Base-by-base conservation (phyloP, 2,329 filamentous ascomycete species). In the Torrubiellomyces zombiae region DNA sequence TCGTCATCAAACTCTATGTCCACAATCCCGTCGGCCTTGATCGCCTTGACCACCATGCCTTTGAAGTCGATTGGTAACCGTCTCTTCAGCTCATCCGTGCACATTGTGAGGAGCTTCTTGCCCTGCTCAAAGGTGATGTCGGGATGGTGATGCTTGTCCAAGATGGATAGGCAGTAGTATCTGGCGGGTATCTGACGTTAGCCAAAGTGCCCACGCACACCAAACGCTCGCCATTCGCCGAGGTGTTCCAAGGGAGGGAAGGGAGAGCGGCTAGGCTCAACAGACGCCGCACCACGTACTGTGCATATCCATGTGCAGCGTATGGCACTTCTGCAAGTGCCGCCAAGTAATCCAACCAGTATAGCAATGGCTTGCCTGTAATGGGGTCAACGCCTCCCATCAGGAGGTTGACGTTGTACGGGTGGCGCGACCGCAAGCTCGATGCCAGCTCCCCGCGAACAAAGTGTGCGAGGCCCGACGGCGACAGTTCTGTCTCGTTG, bases 41-140 rank as follows among this genome's bases (percentile, higher is more conserved):
- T 73, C 18, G 83, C 78, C 66, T 95, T 95, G 43, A 98, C 85
- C 26, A 66, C 46, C 74, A 93, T 80, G 19, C 89, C 89, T 67
- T 98, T 98, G 69, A 95, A 98, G 53, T 98, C 89, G 48, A 98
- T 85, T 31, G 89, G 89, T 63, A 98, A 69, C 55, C 91, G 72
- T 51, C 89, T 74, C 70, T 94, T 93, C 48, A 98, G 60, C 63
- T 98, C 89, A 51, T 95, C 85, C 38, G 81, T 89, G 60, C 89
- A 98, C 75, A 94, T 78, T 42, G 71, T 75, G 44, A 98, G 61
- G 34, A 98, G 72, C 63, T 93, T 89, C 57, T 93, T 69, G 29
- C 89, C 89, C 52, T 92, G 70, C 34, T 78, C 83, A 27, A 89
- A 73, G 32, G 67, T 69, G 53, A 98, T 95, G 46, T 94, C 77